Base-by-base conservation (phyloP, 2,329 filamentous ascomycete species). In the Paecilomyces niveus region DNA sequence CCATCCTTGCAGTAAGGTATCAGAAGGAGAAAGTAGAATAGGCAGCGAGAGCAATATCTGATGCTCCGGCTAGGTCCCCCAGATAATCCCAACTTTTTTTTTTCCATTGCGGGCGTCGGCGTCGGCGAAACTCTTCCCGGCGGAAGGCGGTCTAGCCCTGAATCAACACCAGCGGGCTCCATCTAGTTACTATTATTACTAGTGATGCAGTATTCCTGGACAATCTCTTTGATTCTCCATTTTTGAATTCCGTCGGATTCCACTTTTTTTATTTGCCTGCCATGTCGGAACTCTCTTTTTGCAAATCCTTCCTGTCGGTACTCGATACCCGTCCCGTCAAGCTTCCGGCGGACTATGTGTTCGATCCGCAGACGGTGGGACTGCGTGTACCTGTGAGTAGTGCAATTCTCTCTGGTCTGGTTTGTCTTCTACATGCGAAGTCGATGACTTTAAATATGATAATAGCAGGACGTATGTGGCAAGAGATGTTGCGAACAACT, bases 261-360 rank as follows among this genome's bases (percentile, higher is more conserved):
- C 9, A 22, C 3, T 45, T 56, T 4, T n/a, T 45, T 9, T 21
- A 29, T 24, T 18, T 35, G 13, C 8, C 31, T 63, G 72, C 60
- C 64, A 92, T 92, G 89, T 82, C 88, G n/a, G 92, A 97, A 82
- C 76, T 92, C 61, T 79, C 85, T 55, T 97, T 97, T 74, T 89
- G 91, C 66, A 91, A 89, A 76, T 82, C 85, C 32, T 97, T 96
- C 75, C 86, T 99, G 65, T 80, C 86, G 56, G 83, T 85, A 22
- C 84, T 97, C 62, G 91, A 96, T 76, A 84, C 86, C 61, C 86
- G 88, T 54, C 89, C 92, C 7, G 75, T 86, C 67, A 95, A 92
- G 80, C 84, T 97, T 63, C 86, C 88, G n/a, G 81, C 89, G 63
- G 91, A 97, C 74, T 89, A 97, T 85, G 87, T 95, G 74, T 90